A percentile compares a stretch with the other conserved stretches of the same genome.
phyloP scores from a whole-genome alignment of 2,329 filamentous ascomycete species.

The Penicillium sp. region DNA sequence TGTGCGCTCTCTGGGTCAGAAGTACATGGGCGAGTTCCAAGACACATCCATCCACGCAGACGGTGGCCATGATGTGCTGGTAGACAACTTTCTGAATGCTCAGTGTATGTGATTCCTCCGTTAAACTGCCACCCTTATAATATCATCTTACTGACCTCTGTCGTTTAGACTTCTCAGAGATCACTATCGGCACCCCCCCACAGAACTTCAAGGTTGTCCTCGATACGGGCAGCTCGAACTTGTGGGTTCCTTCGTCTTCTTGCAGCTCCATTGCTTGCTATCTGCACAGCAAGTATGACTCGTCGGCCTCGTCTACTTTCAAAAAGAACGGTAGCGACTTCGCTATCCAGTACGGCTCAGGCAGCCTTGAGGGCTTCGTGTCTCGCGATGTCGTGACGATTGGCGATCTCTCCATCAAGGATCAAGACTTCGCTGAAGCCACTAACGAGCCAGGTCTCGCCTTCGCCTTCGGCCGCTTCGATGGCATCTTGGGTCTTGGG shows the following conservation, averaged over 20 bases:
- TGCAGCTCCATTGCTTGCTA: conserved; percentile 98
- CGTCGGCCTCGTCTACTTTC: conserved; percentile 80
- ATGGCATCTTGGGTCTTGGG: conserved; percentile 91
- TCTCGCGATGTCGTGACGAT: conserved; percentile 84
- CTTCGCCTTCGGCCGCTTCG: conserved; percentile 96
- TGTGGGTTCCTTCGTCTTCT: conserved; percentile 90
- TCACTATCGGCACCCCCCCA: conserved; percentile 83
- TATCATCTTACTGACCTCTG: background rate
- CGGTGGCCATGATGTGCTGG: conserved; percentile 72
- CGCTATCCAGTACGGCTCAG: conserved; percentile 92
- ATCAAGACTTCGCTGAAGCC: conserved; percentile 93
- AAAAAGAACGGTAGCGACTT: conserved; percentile 91
- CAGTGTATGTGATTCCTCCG: conserved; percentile 68
- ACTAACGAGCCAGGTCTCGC: conserved; percentile 93
- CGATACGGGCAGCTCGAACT: conserved; percentile 97
- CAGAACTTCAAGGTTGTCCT: conserved; percentile 98
- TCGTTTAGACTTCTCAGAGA: conserved; percentile 85
- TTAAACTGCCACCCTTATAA: background rate
- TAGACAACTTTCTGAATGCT: conserved; percentile 97
- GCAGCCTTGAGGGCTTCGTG: conserved; percentile 87
- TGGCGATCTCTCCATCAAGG: conserved; percentile 81
- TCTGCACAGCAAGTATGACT: conserved; percentile 95
- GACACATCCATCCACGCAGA: conserved; percentile 64
- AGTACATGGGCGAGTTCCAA: conserved; percentile 94
- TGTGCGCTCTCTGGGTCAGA: conserved; percentile 79